phyloP scores from a whole-genome alignment of 2,329 filamentous ascomycete genomes.

The Epichloe aotearoae region DNA sequence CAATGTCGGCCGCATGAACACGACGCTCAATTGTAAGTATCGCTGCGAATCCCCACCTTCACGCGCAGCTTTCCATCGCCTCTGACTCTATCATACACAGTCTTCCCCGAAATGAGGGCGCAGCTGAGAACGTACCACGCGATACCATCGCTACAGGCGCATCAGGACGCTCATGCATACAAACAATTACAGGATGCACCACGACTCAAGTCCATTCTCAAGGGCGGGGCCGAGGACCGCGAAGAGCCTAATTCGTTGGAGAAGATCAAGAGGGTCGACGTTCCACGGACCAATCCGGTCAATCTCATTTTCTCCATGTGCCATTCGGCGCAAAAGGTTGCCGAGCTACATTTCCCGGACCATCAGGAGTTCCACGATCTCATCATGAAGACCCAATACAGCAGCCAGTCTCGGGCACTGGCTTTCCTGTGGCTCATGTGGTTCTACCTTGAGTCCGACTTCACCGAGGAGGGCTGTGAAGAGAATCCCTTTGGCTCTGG shows the following conservation, averaged over 20 bases:
- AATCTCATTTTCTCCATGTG: conserved; percentile 94
- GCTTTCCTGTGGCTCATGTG: conserved; percentile 98
- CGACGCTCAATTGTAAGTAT: conserved; percentile 79
- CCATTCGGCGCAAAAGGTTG: conserved; percentile 78
- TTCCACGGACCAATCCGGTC: conserved; percentile 83
- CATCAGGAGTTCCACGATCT: conserved; percentile 90
- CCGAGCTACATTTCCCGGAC: conserved; percentile 79
- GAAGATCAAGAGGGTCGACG: conserved; percentile 54
- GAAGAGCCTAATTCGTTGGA: conserved; percentile 72
- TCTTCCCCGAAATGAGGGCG: conserved; percentile 98
- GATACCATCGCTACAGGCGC: conserved; percentile 88
- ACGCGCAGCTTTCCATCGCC: background rate
- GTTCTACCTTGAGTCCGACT: conserved; percentile 97
- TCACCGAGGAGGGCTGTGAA: conserved; percentile 72
- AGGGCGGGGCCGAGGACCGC: conserved; percentile 86
- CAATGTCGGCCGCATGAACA: conserved; percentile 98
- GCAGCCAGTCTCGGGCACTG: conserved; percentile 67
- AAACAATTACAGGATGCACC: conserved; percentile 97
- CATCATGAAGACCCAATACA: conserved; percentile 78
- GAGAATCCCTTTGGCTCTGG: conserved; percentile 80
- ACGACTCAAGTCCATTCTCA: conserved; percentile 89
- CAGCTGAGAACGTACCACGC: conserved; percentile 96
- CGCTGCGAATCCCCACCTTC: background rate
- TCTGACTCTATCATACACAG: conserved; percentile 31
- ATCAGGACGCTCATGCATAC: conserved; percentile 90